These are phyloP conservation scores for Umbelopsis isabellina DNA, from an alignment of 192 early-diverging fungal genomes.

Conservation along the genomic window DNA sequence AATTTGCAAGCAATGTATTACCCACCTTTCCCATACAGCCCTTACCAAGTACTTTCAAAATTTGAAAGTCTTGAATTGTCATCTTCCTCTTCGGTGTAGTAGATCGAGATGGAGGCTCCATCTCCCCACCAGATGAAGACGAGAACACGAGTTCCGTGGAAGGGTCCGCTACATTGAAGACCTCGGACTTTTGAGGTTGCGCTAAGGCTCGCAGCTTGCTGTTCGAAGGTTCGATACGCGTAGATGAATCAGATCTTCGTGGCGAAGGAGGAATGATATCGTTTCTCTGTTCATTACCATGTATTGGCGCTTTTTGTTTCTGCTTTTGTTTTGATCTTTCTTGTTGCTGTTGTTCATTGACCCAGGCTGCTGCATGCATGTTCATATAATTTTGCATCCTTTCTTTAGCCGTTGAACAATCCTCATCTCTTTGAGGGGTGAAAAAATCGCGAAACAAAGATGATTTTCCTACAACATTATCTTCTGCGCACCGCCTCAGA, in stretches of 20 bases:
- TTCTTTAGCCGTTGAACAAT: slow-evolving; percentile 28
- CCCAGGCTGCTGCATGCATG: slow-evolving; percentile 14
- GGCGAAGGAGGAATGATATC: neutral
- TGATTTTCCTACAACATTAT: slow-evolving; percentile 45
- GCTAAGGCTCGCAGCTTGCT: neutral
- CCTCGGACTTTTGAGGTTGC: neutral
- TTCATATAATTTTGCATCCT: slow-evolving; percentile 15
- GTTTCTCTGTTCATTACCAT: neutral
- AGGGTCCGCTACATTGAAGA: neutral
- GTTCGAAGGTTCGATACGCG: neutral
- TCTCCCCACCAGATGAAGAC: neutral
- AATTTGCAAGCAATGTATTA: neutral
- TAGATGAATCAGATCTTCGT: neutral
- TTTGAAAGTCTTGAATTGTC: slow-evolving; percentile 55
- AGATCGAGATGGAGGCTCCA: neutral
- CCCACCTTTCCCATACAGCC: slow-evolving; percentile 82
- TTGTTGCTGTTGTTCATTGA: slow-evolving; percentile 6
- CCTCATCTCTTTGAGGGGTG: slow-evolving; percentile 51
- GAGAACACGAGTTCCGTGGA: neutral
- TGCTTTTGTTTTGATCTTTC: slow-evolving; percentile 1
- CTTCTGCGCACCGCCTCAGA: slow-evolving; percentile 43
- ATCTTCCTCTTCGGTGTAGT: neutral
- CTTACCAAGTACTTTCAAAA: slow-evolving; percentile 79
- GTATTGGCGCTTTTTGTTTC: slow-evolving; percentile 14
- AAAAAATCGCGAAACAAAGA: slow-evolving; percentile 51